Evolutionary conservation across 1,284 basidiomycete species (phyloP).

Genomic region (Caloboletus inedulis): DNA sequence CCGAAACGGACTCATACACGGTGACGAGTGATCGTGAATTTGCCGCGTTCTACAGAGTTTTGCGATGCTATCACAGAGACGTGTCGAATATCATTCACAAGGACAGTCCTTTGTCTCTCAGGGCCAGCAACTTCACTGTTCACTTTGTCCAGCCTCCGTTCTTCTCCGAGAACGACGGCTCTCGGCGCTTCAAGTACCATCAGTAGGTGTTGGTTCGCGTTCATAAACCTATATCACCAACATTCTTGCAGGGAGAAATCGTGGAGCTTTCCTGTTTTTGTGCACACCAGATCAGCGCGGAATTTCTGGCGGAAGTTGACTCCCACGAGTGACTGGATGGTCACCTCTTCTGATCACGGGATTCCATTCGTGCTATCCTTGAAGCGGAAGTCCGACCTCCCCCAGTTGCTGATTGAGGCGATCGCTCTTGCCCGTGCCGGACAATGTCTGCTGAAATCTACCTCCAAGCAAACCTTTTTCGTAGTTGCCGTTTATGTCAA

Average conservation of each 20-base stretch:
- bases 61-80: background rate
- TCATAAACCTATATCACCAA: background rate
- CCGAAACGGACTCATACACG: fast-evolving
- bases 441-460: background rate
- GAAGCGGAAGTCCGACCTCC: background rate
- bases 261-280: constrained; percentile 1
- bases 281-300: background rate
- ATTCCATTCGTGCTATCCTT: constrained; percentile 2
- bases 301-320: background rate
- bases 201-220: background rate
- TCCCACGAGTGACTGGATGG: background rate
- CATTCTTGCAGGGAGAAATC: background rate
- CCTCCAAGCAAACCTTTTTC: background rate
- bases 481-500: background rate
- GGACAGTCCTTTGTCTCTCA: background rate
- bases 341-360: background rate
- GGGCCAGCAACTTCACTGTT: constrained; percentile 1
- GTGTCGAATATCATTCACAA: fast-evolving
- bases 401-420: background rate
- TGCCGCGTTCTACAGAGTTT: constrained; percentile 1
- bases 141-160: constrained; percentile 7
- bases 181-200: background rate
- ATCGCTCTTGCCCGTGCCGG: background rate
- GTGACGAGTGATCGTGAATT: background rate
- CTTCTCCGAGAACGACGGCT: background rate